phyloP scores from a whole-genome alignment of 768 basidiomycete genomes.

The Mycena polygramma region DNA sequence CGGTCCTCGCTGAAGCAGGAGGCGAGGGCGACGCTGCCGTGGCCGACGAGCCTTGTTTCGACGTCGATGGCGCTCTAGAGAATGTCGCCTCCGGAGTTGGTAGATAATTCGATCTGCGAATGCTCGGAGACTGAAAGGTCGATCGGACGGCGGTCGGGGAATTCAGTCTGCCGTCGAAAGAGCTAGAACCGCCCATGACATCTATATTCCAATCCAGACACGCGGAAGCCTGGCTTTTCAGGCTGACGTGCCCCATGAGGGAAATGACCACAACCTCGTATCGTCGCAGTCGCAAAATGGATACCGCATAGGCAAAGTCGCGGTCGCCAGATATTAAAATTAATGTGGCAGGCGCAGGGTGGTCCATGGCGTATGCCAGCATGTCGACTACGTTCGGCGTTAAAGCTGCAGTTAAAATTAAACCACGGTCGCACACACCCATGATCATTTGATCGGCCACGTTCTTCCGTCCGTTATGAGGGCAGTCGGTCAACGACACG shows the following conservation, averaged over 20 bases:
- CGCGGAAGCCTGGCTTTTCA: constrained; percentile 68
- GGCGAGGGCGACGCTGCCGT: not conserved
- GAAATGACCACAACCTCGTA: constrained; percentile 67
- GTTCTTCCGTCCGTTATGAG: constrained; percentile 52
- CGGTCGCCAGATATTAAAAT: constrained; percentile 77
- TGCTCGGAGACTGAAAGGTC: not conserved
- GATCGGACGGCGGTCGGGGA: constrained; percentile 4
- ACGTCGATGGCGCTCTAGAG: not conserved
- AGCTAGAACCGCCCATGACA: constrained; percentile 44
- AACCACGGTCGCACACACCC: constrained; percentile 46
- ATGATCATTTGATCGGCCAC: constrained; percentile 67
- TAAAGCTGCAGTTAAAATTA: not conserved
- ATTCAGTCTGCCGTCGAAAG: not conserved
- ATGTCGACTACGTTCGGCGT: constrained; percentile 66
- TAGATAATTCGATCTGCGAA: constrained; percentile 17
- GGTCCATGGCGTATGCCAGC: constrained; percentile 75
- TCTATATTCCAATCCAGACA: constrained; percentile 65
- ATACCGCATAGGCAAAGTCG: constrained; percentile 75
- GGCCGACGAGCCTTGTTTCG: constrained; percentile 3
- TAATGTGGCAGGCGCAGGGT: constrained; percentile 64
- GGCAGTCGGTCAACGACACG: constrained; percentile 56
- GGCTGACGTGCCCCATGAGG: constrained; percentile 56
- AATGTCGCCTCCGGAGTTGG: constrained; percentile 4
- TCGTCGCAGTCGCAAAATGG: constrained; percentile 65
- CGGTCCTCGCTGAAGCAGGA: too few species aligned